Conservation (phyloP, 306 rosid species). For the Vicia faba region DNA sequence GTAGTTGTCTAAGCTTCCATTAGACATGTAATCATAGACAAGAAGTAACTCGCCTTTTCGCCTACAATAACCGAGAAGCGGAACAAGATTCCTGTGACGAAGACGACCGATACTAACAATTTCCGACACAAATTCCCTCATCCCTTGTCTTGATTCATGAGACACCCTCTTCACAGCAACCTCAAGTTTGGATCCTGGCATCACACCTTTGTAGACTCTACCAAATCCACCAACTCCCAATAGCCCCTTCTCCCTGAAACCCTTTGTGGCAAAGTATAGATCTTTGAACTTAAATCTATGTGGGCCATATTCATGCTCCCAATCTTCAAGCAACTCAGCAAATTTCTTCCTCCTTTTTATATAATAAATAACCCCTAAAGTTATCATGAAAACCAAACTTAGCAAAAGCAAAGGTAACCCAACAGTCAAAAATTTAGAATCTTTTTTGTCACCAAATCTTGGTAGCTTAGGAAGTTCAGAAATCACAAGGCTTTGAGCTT, state of each 20-base stretch:
- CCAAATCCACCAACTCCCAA: constrained; percentile 85
- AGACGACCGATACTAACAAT: constrained; percentile 67
- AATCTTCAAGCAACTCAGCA: constrained; percentile 60
- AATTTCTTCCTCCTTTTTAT: constrained; percentile 41
- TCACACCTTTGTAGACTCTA: constrained; percentile 62
- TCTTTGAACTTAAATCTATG: constrained; percentile 63
- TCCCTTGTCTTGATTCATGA: constrained; percentile 74
- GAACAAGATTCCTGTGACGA: constrained; percentile 67
- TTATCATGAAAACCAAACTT: constrained; percentile 33
- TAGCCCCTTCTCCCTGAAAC: constrained; percentile 56
- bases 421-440: constrained; percentile 13
- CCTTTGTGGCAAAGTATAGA: constrained; percentile 58
- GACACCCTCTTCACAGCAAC: constrained; percentile 70
- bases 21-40: constrained; percentile 74
- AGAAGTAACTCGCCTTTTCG: constrained; percentile 59
- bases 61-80: constrained; percentile 65
- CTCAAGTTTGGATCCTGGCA: constrained; percentile 51
- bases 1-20: constrained; percentile 71
- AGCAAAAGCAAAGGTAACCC: constrained; percentile 40
- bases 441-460: constrained; percentile 28
- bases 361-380: constrained; percentile 27
- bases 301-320: constrained; percentile 73
- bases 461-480: constrained; percentile 61
- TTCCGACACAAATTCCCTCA: constrained; percentile 73
- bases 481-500: constrained; percentile 44